Evolutionary conservation across 768 basidiomycete genomes (phyloP).

Genomic region (Tricholomella constricta): DNA sequence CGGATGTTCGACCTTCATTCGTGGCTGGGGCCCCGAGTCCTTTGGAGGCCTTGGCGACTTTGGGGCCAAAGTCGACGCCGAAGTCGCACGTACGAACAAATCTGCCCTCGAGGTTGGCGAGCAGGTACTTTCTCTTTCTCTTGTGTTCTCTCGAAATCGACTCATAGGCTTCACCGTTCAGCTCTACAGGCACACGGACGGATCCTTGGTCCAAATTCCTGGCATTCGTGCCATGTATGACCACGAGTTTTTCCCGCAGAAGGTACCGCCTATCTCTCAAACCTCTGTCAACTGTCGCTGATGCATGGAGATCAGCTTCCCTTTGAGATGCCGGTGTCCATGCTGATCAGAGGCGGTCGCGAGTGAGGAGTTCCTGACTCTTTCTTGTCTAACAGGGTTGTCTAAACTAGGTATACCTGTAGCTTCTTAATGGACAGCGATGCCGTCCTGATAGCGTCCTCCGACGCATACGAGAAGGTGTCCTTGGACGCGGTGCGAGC

Average conservation of each 20-base stretch:
- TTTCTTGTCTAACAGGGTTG: not conserved
- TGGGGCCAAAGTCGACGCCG: constrained; percentile 12
- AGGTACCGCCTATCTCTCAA: constrained; percentile 5
- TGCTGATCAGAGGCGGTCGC: not conserved
- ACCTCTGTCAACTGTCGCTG: not conserved
- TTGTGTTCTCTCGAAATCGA: not conserved
- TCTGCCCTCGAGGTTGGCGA: constrained; percentile 14
- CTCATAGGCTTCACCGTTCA: not conserved
- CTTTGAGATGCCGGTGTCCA: not conserved
- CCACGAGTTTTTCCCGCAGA: constrained; percentile 22
- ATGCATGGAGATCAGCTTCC: not conserved
- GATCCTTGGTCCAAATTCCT: constrained; percentile 17
- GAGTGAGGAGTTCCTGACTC: not conserved
- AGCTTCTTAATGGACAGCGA: constrained; percentile 11
- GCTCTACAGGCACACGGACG: constrained; percentile 19
- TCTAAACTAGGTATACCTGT: not conserved
- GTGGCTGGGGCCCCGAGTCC: constrained; percentile 19
- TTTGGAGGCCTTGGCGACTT: constrained; percentile 21
- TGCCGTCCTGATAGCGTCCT: constrained; percentile 16
- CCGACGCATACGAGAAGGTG: constrained; percentile 16
- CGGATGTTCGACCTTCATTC: constrained; percentile 8
- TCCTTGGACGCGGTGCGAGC: constrained; percentile 12
- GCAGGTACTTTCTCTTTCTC: constrained; percentile 7
- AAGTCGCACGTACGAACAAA: constrained; percentile 11
- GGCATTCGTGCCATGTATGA: constrained; percentile 26